phyloP scores from a whole-genome alignment of 495 filamentous ascomycete species.

The Polyplosphaeria fusca region DNA sequence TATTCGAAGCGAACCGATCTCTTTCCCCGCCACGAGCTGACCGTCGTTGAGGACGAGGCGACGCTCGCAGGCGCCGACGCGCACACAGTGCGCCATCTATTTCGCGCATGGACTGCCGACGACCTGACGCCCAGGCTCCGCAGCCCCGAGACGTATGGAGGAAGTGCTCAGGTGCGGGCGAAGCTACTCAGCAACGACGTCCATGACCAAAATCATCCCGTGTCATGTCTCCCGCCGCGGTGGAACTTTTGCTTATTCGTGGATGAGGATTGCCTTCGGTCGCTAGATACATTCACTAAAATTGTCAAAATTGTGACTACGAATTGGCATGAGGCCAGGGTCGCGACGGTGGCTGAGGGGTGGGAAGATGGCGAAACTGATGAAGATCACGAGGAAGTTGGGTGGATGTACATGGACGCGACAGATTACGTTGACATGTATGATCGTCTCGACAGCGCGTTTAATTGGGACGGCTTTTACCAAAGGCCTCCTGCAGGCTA shows the following conservation, averaged over 20 bases:
- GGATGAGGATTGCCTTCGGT: slow-evolving; percentile 7
- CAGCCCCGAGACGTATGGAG: slow-evolving; percentile 5
- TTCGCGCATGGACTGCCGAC: slow-evolving; percentile 11
- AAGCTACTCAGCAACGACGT: slow-evolving; percentile 11
- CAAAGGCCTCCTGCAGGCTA: slow-evolving; percentile 2
- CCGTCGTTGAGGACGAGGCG: slow-evolving; percentile 9
- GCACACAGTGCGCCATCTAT: slow-evolving; percentile 12
- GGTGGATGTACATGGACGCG: slow-evolving; percentile 15
- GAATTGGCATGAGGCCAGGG: slow-evolving; percentile 1
- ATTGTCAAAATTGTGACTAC: slow-evolving; percentile 11
- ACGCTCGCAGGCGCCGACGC: slow-evolving; percentile 9
- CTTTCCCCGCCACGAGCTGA: slow-evolving; percentile 8
- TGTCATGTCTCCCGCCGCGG: slow-evolving; percentile 4
- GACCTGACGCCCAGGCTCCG: slow-evolving; percentile 13
- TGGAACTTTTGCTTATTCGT: slow-evolving; percentile 23
- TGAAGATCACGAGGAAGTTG: slow-evolving; percentile 3
- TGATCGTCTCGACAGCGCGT: not conserved
- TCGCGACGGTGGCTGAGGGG: slow-evolving; percentile 1
- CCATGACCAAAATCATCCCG: slow-evolving; percentile 1
- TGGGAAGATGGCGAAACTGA: slow-evolving; percentile 16
- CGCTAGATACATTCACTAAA: not conserved
- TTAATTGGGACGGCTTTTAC: slow-evolving; percentile 1
- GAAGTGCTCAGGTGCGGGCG: not conserved
- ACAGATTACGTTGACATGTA: slow-evolving; percentile 1
- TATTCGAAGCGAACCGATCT: slow-evolving; percentile 1